Conservation (phyloP, 2,329 filamentous ascomycete species). For the Neocucurbitaria cava region DNA sequence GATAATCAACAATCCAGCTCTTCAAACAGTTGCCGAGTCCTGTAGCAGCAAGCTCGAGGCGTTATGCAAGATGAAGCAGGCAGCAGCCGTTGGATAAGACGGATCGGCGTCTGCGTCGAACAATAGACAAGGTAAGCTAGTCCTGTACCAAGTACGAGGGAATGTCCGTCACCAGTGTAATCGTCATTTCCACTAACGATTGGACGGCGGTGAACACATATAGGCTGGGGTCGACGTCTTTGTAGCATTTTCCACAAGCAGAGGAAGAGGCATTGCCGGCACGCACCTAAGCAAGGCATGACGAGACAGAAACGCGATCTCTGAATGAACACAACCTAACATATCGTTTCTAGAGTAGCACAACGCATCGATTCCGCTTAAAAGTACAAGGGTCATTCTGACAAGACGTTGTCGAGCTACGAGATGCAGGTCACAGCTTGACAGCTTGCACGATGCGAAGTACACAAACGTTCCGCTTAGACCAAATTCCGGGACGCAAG, state of each 20-base stretch:
- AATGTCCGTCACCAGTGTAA: neutral
- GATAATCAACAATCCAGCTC: neutral
- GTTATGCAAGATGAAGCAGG: constrained; percentile 7
- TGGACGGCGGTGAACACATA: neutral
- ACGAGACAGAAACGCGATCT: constrained; percentile 4
- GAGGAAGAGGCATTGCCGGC: neutral
- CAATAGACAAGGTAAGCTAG: constrained; percentile 8
- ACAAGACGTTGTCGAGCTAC: constrained; percentile 22
- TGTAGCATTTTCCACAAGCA: neutral
- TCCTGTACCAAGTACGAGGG: neutral
- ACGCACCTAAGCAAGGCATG: constrained; percentile 5
- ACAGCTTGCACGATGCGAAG: constrained; percentile 19
- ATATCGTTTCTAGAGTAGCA: constrained; percentile 22
- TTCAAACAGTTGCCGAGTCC: neutral
- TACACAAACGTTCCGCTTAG: constrained; percentile 21
- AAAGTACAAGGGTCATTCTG: constrained; percentile 14
- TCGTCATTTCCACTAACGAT: neutral
- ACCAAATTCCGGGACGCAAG: constrained; percentile 36
- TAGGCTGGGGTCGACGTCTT: neutral
- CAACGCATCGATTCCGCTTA: constrained; percentile 7
- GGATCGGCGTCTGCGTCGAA: constrained; percentile 18
- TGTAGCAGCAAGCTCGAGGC: neutral
- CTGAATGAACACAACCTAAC: constrained; percentile 14
- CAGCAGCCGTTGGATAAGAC: constrained; percentile 6
- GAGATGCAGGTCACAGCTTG: constrained; percentile 23